Evolutionary conservation across 345 rosid species (phyloP).

Genomic region (Salix udensis): DNA sequence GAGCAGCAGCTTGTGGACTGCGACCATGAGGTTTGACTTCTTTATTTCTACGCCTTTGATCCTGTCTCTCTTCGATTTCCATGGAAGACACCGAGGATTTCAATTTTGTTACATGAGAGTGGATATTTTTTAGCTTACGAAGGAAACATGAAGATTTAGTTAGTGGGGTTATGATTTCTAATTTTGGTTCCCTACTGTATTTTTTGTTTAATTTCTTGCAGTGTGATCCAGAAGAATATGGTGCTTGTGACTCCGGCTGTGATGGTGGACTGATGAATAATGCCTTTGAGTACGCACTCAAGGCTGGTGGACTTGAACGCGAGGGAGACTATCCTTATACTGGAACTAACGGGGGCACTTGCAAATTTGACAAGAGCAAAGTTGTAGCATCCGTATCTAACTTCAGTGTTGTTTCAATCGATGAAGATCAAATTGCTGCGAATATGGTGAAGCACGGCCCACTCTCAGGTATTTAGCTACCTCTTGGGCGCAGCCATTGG

Average conservation of each 20-base stretch:
- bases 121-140: background rate
- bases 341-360: constrained; percentile 53
- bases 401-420: constrained; percentile 75
- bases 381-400: constrained; percentile 75
- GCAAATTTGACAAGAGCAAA: constrained; percentile 78
- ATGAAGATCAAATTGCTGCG: constrained; percentile 91
- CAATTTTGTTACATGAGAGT: background rate
- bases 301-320: constrained; percentile 79
- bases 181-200: background rate
- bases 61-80: background rate
- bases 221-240: constrained; percentile 84
- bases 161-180: background rate
- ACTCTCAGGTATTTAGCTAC: constrained; percentile 58
- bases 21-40: constrained; percentile 79
- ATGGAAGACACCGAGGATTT: background rate
- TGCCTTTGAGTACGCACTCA: constrained; percentile 76
- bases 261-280: constrained; percentile 88
- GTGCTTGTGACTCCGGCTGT: constrained; percentile 85
- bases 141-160: background rate
- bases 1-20: constrained; percentile 99
- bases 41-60: background rate
- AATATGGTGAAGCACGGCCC: constrained; percentile 86
- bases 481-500: background rate
- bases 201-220: constrained; percentile 18
- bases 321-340: constrained; percentile 89